Base-by-base conservation (phyloP, 2,329 filamentous ascomycete species). In the Paramyrothecium sp. region DNA sequence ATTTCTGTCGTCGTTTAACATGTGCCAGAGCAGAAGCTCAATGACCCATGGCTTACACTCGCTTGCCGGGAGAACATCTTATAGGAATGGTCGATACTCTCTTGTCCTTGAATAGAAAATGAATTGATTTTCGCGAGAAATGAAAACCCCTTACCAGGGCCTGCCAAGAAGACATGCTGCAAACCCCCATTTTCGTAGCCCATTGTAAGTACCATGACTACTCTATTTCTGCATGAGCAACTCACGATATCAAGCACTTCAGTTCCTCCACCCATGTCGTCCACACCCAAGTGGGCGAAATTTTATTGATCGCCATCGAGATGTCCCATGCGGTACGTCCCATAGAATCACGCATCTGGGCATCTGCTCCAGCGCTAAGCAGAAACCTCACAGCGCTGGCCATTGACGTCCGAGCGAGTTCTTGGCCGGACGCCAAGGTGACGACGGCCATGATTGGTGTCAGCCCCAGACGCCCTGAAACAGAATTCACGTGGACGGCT, bases 1-100 rank as follows among this genome's bases (percentile, higher is more conserved):
- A 59, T 63, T 50, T 61, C 63, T 3, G 55, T 54, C 13, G 58
- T 65, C 13, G 38, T 44, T 44, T 44, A 12, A 44, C 13, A 17
- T 44, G 38, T 7, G 13, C 7, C 13, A 44, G 38, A 44, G 4
- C 13, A 44, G 38, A 16, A 17, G 38, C 38, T 44, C n/a, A 4
- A 44, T 30, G 10, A 5, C 4, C 26, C 26, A 5, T 30, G 26
- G 10, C 10, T 30, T n/a, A n/a, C n/a, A n/a, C n/a, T n/a, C n/a
- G n/a, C n/a, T n/a, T n/a, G n/a, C n/a, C n/a, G n/a, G n/a, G n/a
- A n/a, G n/a, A n/a, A n/a, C n/a, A n/a, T n/a, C n/a, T n/a, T n/a
- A n/a, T n/a, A n/a, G n/a, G n/a, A n/a, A n/a, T n/a, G n/a, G n/a
- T n/a, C n/a, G n/a, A n/a, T n/a, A n/a, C n/a, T n/a, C n/a, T n/a